These are phyloP conservation scores for Linnemannia zychae DNA, from an alignment of 192 early-diverging fungal genomes.

Conservation along the genomic window DNA sequence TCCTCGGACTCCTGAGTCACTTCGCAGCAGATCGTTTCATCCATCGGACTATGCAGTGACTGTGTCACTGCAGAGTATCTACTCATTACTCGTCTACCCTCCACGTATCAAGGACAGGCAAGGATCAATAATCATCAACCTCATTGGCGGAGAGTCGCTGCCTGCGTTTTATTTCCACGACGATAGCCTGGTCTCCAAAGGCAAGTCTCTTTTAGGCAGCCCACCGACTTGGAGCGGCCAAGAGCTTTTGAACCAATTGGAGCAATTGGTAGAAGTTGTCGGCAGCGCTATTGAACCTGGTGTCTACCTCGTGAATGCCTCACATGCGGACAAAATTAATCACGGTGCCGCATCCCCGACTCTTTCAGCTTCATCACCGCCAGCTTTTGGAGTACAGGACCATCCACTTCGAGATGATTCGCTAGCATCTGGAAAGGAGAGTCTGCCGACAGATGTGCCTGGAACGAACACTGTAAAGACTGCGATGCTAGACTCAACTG, in stretches of 20 bases:
- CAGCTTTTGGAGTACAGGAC: slow-evolving; percentile 1
- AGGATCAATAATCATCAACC: slow-evolving; percentile 75
- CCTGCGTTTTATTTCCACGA: slow-evolving; percentile 84
- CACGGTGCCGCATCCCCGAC: slow-evolving; percentile 44
- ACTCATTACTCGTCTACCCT: slow-evolving; percentile 74
- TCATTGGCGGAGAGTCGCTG: slow-evolving; percentile 71
- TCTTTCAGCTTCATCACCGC: slow-evolving; percentile 13
- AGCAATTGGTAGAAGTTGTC: slow-evolving; percentile 50
- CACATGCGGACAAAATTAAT: slow-evolving; percentile 49
- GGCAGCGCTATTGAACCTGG: slow-evolving; percentile 62
- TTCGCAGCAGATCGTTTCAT: slow-evolving; percentile 32
- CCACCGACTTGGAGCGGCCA: slow-evolving; percentile 73
- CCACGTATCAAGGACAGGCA: slow-evolving; percentile 78
- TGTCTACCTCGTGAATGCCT: slow-evolving; percentile 61
- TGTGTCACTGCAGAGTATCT: slow-evolving; percentile 66
- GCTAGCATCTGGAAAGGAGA: neutral
- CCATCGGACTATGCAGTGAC: slow-evolving; percentile 72
- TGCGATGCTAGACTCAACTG: neutral
- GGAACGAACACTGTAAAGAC: neutral
- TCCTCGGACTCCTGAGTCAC: slow-evolving; percentile 28
- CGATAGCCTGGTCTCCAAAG: slow-evolving; percentile 69
- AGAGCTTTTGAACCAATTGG: slow-evolving; percentile 72
- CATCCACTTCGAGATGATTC: slow-evolving; percentile 17
- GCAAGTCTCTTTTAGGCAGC: slow-evolving; percentile 46
- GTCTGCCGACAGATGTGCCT: slow-evolving; percentile 11